A percentile compares a stretch with the other conserved stretches of the same genome.
Conservation (phyloP, 2,329 filamentous ascomycete species). For the Chalaropsis thielavioides region DNA sequence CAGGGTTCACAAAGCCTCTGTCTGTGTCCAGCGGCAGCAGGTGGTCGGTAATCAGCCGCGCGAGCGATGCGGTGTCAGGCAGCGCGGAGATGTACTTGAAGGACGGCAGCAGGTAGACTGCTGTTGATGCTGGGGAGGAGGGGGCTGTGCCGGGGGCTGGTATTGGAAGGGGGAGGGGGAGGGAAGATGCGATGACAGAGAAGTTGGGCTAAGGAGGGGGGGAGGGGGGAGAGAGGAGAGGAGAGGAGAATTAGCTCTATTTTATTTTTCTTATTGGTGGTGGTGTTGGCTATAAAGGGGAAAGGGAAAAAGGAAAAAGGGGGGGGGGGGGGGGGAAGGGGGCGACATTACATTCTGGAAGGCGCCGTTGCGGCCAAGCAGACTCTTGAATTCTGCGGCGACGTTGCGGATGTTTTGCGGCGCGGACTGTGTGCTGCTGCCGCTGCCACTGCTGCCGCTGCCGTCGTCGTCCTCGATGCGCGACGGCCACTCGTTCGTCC, state of each 20-base stretch:
- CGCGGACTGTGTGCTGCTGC: neutral
- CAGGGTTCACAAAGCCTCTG: too few relatives aligned
- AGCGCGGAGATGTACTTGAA: conserved; percentile 69
- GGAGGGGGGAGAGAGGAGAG: neutral
- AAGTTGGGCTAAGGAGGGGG: conserved; percentile 54
- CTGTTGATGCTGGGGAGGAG: conserved; percentile 32
- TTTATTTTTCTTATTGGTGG: neutral
- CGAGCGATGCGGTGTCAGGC: conserved; percentile 43
- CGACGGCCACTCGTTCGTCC: conserved; percentile 65
- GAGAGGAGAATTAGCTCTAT: neutral
- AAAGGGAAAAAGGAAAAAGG: neutral
- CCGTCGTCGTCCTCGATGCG: conserved; percentile 52
- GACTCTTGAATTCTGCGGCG: conserved; percentile 55
- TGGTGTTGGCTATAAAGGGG: neutral
- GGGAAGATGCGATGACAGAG: conserved; percentile 61
- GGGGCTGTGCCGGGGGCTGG: conserved; percentile 35
- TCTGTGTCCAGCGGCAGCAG: conserved; percentile 12
- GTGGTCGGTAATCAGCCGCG: conserved; percentile 23
- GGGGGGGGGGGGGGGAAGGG: too few relatives aligned
- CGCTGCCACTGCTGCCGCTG: neutral
- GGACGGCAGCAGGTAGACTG: conserved; percentile 61
- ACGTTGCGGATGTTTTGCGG: conserved; percentile 32
- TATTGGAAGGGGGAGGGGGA: conserved; percentile 29
- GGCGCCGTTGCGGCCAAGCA: conserved; percentile 50
- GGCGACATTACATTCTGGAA: conserved; percentile 56